A percentile compares a stretch with the other conserved stretches of the same genome.
Evolutionary conservation across 73 alveolate species (phyloP).

Genomic region (Symbiodinium pilosum): DNA sequence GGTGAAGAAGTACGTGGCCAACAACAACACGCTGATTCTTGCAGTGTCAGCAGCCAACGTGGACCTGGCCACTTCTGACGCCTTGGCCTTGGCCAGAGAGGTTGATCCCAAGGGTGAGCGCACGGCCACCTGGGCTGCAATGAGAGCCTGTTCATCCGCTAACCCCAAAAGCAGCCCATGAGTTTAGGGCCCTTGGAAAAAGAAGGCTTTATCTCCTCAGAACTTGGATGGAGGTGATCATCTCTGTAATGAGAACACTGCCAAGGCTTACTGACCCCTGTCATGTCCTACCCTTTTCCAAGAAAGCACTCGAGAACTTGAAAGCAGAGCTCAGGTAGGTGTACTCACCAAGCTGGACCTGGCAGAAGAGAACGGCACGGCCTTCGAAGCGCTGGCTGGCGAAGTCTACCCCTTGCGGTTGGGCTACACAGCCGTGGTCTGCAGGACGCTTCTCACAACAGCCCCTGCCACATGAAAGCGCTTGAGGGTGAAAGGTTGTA

Average conservation of each 20-base stretch:
- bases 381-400: constrained; percentile 98
- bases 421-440: constrained; percentile 99
- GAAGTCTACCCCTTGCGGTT: constrained; percentile 97
- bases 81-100: constrained; percentile 98
- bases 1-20: constrained; percentile 96
- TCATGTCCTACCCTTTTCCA: too few relatives aligned
- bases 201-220: too few relatives aligned
- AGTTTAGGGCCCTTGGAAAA: too few relatives aligned
- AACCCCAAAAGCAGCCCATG: too few relatives aligned
- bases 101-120: constrained; percentile 98
- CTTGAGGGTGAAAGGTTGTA: not conserved
- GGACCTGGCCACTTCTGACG: constrained; percentile 99
- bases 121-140: constrained; percentile 95
- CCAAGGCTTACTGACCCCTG: too few relatives aligned
- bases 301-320: too few relatives aligned
- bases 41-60: constrained; percentile 98
- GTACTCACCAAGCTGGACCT: constrained; percentile 98
- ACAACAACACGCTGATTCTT: constrained; percentile 97
- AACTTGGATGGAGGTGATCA: too few relatives aligned
- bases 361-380: constrained; percentile 98
- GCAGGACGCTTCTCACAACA: too few relatives aligned
- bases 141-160: constrained; percentile 14
- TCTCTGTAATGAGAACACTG: too few relatives aligned
- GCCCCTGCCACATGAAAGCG: too few relatives aligned
- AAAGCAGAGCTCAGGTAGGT: too few relatives aligned